Percentiles rank a stretch among this genome's conserved stretches.
Conservation (phyloP, 495 filamentous ascomycete species). For the Staphylotrichum longicolle region DNA sequence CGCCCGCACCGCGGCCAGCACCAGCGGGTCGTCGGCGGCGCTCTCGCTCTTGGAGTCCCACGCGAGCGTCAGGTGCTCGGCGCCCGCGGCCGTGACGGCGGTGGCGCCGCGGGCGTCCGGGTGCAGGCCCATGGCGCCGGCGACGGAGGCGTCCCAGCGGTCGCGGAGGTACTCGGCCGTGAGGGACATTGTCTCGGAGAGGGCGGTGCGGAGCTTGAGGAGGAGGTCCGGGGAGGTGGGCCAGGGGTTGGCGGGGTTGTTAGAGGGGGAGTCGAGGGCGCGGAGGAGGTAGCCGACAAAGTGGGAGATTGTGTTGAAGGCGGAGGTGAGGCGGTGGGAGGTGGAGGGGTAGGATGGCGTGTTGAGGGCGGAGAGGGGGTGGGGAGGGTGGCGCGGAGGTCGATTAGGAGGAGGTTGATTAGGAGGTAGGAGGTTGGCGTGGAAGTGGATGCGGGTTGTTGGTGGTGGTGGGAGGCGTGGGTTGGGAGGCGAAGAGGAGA, state of each 20-base stretch:
- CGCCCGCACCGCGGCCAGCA: conserved; percentile 51
- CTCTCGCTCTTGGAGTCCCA: conserved; percentile 49
- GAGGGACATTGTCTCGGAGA: conserved; percentile 57
- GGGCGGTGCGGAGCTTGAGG: conserved; percentile 55
- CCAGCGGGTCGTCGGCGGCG: conserved; percentile 46
- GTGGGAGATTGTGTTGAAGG: conserved; percentile 56
- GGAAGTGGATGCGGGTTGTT: neutral
- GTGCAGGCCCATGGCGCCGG: conserved; percentile 54
- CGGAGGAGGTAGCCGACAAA: conserved; percentile 59
- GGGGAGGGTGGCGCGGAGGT: conserved; percentile 61
- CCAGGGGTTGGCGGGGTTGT: conserved; percentile 25
- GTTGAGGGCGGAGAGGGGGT: conserved; percentile 52
- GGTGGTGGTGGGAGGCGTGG: neutral
- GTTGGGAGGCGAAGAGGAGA: conserved; percentile 47
- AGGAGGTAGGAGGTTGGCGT: conserved; percentile 60
- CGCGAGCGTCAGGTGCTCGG: conserved; percentile 41
- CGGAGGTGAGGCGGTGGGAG: conserved; percentile 54
- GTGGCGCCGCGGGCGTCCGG: conserved; percentile 41
- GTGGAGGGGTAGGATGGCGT: conserved; percentile 45
- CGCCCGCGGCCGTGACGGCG: conserved; percentile 31
- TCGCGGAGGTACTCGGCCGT: conserved; percentile 64
- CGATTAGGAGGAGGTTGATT: conserved; percentile 57
- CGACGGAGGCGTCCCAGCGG: conserved; percentile 58
- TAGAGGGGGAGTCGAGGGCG: conserved; percentile 40
- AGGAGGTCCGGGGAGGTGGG: conserved; percentile 52